phyloP scores from a whole-genome alignment of 352 stramenopile genomes.

The Globisporangium canariense region DNA sequence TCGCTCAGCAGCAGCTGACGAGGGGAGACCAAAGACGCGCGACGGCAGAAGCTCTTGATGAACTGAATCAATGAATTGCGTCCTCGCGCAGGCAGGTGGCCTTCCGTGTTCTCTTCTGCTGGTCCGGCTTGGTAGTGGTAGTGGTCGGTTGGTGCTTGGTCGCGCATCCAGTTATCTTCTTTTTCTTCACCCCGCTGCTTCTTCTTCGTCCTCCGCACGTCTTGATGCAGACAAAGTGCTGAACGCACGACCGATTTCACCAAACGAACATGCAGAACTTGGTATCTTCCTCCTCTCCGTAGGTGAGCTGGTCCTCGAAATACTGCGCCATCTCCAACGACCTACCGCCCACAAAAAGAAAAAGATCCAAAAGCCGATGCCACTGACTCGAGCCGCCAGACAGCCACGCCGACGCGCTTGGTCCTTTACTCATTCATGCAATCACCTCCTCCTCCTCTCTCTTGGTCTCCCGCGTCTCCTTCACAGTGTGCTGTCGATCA shows the following conservation, averaged over 20 bases:
- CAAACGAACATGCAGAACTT: conserved; percentile 12
- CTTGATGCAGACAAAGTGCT: conserved; percentile 10
- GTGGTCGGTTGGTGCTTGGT: not conserved
- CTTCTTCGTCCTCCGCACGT: conserved; percentile 5
- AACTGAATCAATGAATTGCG: not conserved
- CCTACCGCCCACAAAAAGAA: conserved; percentile 9
- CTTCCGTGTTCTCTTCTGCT: conserved; percentile 8
- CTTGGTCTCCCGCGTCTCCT: conserved; percentile 1
- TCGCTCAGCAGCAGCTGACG: not conserved
- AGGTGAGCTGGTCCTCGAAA: conserved; percentile 5
- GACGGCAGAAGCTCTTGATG: conserved; percentile 3
- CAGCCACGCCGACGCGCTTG: conserved; percentile 9
- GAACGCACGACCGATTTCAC: conserved; percentile 13
- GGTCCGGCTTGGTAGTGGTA: not conserved
- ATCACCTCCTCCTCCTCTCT: conserved; percentile 10
- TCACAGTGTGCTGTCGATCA: conserved; percentile 9
- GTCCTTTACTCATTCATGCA: conserved; percentile 24
- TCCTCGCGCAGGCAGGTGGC: not conserved
- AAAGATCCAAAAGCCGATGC: conserved; percentile 12
- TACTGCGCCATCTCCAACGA: conserved; percentile 24
- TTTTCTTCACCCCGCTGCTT: not conserved
- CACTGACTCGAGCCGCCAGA: conserved; percentile 6
- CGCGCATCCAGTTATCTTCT: conserved; percentile 9
- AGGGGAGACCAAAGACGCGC: conserved; percentile 1
- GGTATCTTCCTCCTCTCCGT: conserved; percentile 4